phyloP scores from a whole-genome alignment of 2,329 filamentous ascomycete species.

The Hypoxylon sp. region DNA sequence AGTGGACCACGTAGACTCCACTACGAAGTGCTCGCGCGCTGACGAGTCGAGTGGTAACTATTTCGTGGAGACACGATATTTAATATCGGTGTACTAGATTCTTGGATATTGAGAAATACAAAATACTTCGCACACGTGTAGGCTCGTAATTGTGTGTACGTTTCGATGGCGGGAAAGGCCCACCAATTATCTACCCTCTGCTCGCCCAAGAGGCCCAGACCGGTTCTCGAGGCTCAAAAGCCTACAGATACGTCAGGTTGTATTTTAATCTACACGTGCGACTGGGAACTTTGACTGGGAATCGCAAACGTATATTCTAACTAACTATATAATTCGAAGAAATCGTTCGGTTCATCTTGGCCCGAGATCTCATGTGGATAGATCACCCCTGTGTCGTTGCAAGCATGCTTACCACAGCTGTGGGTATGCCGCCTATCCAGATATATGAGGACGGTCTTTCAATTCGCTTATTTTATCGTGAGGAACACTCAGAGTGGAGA shows the following conservation, averaged over 20 bases:
- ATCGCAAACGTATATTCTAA: not conserved
- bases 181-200: not conserved
- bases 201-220: not conserved
- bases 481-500: not conserved
- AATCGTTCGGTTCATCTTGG: not conserved
- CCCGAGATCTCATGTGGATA: not conserved
- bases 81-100: constrained; percentile 1
- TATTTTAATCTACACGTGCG: not conserved
- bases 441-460: not conserved
- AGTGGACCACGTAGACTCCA: constrained; percentile 39
- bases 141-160: constrained; percentile 1
- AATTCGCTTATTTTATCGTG: not conserved
- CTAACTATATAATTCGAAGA: not conserved
- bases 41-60: constrained; percentile 1
- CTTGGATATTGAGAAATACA: constrained; percentile 14
- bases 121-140: constrained; percentile 21
- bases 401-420: not conserved
- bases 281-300: no score
- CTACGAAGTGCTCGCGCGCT: not conserved
- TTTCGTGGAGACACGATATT: constrained; percentile 30
- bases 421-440: no score
- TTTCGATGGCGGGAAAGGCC: not conserved
- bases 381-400: not conserved
- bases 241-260: not conserved
- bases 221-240: not conserved